These are phyloP conservation scores for Xylariaceae sp. DNA, from an alignment of 2,329 filamentous ascomycete species.

Conservation along the genomic window DNA sequence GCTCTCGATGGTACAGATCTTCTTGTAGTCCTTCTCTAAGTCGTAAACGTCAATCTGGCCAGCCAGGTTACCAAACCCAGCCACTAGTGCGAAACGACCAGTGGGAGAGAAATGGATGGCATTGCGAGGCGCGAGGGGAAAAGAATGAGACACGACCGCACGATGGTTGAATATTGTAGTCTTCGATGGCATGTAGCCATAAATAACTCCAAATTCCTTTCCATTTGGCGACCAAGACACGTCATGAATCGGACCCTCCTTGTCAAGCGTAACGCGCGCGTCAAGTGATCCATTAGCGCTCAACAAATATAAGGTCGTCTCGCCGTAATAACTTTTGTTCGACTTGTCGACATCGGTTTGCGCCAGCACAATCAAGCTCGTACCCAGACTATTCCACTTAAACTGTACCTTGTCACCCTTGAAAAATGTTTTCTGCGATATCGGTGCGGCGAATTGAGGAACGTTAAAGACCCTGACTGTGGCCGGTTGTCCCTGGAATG, in stretches of 20 bases:
- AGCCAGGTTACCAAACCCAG: constrained; percentile 94
- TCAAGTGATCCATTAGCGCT: constrained; percentile 90
- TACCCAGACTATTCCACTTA: constrained; percentile 94
- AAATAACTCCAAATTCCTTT: constrained; percentile 95
- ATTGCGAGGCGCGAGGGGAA: constrained; percentile 83
- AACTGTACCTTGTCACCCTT: constrained; percentile 98
- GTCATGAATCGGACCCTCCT: constrained; percentile 96
- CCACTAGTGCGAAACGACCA: constrained; percentile 86
- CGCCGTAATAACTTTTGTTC: constrained; percentile 98
- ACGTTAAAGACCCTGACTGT: constrained; percentile 92
- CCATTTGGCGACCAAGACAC: constrained; percentile 98
- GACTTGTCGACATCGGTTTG: constrained; percentile 98
- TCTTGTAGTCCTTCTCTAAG: constrained; percentile 85
- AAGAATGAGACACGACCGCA: constrained; percentile 75
- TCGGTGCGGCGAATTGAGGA: constrained; percentile 72
- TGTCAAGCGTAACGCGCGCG: constrained; percentile 85
- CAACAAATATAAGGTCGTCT: constrained; percentile 93
- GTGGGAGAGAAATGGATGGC: constrained; percentile 93
- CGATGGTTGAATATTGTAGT: constrained; percentile 95
- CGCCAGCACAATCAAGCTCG: constrained; percentile 85
- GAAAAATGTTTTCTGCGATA: constrained; percentile 98
- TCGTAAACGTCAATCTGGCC: constrained; percentile 98
- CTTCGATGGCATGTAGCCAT: constrained; percentile 99
- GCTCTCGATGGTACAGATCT: constrained; percentile 89
- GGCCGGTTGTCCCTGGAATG: constrained; percentile 74